Conservation (phyloP, 2,329 filamentous ascomycete genomes). For the Colletotrichum graminicola region DNA sequence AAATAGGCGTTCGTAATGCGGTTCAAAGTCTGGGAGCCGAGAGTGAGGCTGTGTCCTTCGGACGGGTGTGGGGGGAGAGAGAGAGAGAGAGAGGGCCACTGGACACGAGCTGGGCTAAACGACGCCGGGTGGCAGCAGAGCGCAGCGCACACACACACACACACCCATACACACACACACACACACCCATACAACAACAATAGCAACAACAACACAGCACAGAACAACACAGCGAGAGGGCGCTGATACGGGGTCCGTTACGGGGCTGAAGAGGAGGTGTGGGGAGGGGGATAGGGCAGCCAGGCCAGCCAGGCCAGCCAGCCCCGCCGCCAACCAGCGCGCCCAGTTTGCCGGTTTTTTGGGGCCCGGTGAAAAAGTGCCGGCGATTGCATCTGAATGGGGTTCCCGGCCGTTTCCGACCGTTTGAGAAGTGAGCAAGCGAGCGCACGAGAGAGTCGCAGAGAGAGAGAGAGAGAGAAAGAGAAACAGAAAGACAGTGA, state of each 20-base stretch:
- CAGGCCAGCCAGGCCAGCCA: no score
- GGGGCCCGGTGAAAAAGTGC: not conserved
- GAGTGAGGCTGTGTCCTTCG: constrained; percentile 20
- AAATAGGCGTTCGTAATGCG: constrained; percentile 8
- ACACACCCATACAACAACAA: no score
- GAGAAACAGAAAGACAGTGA: not conserved
- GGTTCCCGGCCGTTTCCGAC: constrained; percentile 23
- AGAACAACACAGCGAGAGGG: no score
- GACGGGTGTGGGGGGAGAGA: constrained; percentile 7
- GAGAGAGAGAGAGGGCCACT: no score
- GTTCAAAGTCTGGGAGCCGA: constrained; percentile 4
- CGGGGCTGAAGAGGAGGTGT: not conserved
- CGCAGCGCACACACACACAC: no score
- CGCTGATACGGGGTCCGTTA: constrained; percentile 4
- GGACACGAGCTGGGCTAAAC: no score
- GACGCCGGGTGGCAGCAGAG: not conserved
- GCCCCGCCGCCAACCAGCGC: no score
- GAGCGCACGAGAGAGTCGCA: no score
- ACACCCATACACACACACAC: no score
- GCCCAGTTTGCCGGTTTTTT: not conserved
- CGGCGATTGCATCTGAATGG: not conserved
- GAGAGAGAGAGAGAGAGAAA: no score
- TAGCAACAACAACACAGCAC: not conserved
- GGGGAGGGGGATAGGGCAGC: not conserved
- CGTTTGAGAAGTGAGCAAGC: not conserved